Conservation (phyloP, 1,284 basidiomycete genomes). For the Tilletia caries region DNA sequence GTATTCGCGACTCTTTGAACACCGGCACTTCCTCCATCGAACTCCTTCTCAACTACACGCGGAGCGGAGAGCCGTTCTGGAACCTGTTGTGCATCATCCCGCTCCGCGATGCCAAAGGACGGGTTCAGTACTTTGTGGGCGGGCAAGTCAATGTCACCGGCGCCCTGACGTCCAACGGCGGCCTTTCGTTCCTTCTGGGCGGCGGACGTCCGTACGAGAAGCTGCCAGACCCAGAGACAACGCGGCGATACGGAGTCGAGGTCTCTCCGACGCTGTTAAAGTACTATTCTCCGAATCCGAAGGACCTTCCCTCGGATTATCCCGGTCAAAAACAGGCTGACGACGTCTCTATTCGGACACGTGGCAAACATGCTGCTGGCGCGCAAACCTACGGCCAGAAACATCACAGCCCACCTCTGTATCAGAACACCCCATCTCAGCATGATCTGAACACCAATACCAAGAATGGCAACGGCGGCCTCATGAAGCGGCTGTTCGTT, state of each 20-base stretch:
- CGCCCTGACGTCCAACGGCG: constrained; percentile 15
- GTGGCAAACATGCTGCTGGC: background rate
- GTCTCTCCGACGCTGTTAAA: background rate
- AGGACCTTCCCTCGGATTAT: too few species aligned
- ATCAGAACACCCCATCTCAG: background rate
- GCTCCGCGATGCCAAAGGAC: constrained; percentile 30
- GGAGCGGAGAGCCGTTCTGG: constrained; percentile 34
- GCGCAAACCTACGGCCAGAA: background rate
- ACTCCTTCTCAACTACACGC: constrained; percentile 44
- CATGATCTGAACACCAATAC: background rate
- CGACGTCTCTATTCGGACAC: background rate
- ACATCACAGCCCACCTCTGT: background rate
- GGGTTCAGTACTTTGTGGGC: constrained; percentile 37
- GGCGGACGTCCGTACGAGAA: background rate
- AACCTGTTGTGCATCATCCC: constrained; percentile 44
- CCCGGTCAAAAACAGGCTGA: background rate
- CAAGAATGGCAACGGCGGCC: too few species aligned
- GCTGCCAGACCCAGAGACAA: background rate
- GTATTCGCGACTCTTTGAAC: constrained; percentile 30
- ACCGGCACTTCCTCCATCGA: constrained; percentile 26
- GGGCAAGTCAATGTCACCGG: constrained; percentile 25
- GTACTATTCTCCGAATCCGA: background rate
- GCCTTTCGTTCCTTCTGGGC: constrained; percentile 23
- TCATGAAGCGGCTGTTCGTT: constrained; percentile 3
- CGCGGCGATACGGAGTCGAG: background rate